phyloP scores from a whole-genome alignment of 2,329 filamentous ascomycete genomes.

The Aureobasidium leucospermi region DNA sequence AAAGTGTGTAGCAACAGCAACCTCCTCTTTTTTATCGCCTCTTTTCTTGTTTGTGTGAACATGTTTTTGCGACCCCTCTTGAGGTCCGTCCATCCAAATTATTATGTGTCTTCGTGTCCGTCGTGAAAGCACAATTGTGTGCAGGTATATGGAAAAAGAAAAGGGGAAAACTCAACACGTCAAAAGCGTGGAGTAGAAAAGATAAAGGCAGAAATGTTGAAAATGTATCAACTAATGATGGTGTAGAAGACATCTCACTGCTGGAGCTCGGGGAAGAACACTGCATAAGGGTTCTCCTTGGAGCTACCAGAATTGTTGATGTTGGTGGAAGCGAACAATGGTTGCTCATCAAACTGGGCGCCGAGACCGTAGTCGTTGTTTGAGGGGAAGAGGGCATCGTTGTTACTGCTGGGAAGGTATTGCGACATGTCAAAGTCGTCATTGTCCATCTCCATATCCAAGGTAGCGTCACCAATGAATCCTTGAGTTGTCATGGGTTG shows the following conservation, averaged over 20 bases:
- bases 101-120: background rate
- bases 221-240: background rate
- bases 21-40: slow-evolving; percentile 7
- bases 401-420: slow-evolving; percentile 4
- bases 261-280: slow-evolving; percentile 12
- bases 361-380: slow-evolving; percentile 1
- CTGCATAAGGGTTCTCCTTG: slow-evolving; percentile 8
- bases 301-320: background rate
- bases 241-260: background rate
- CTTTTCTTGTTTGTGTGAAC: slow-evolving; percentile 1
- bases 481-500: background rate
- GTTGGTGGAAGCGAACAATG: background rate
- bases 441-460: background rate
- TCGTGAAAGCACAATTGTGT: slow-evolving; percentile 4
- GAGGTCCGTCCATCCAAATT: slow-evolving; percentile 3
- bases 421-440: slow-evolving; percentile 12
- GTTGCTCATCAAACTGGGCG: slow-evolving; percentile 8
- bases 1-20: background rate
- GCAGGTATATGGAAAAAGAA: background rate
- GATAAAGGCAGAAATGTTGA: background rate
- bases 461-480: background rate
- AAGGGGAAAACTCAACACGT: slow-evolving; percentile 5
- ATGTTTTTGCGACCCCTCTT: background rate
- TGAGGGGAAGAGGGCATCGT: slow-evolving; percentile 1
- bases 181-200: slow-evolving; percentile 4